These are phyloP conservation scores for Pueraria montana DNA, from an alignment of 306 rosid genomes.

Conservation along the genomic window DNA sequence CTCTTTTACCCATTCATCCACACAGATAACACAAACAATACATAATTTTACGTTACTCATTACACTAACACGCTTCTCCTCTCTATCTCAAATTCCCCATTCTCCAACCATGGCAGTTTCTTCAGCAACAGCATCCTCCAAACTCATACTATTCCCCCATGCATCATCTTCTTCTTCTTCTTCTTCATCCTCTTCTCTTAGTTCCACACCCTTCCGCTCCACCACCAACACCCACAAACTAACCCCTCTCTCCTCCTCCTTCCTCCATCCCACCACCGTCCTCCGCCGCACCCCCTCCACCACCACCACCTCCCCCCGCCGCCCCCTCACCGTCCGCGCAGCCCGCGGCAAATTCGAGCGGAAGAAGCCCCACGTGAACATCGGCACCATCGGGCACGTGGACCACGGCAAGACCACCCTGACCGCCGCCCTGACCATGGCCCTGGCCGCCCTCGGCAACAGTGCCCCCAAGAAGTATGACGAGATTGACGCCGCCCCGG, in stretches of 20 bases:
- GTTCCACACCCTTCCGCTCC: conserved; percentile 56
- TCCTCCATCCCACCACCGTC: conserved; percentile 69
- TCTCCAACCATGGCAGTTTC: conserved; percentile 61
- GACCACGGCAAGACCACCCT: conserved; percentile 97
- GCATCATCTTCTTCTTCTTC: conserved; percentile 37
- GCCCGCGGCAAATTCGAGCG: conserved; percentile 90
- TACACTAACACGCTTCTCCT: neutral
- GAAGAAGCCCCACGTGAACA: conserved; percentile 87
- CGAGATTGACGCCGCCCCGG: conserved; percentile 92
- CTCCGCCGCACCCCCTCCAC: conserved; percentile 62
- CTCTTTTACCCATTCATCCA: neutral
- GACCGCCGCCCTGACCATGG: conserved; percentile 94
- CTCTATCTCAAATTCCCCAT: too few species aligned
- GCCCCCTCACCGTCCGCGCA: conserved; percentile 70
- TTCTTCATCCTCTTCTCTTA: conserved; percentile 27
- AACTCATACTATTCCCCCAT: conserved; percentile 49
- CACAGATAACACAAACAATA: neutral
- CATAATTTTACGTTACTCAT: neutral
- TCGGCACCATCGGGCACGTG: conserved; percentile 93
- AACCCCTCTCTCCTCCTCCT: conserved; percentile 68
- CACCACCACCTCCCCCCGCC: conserved; percentile 24
- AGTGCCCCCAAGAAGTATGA: conserved; percentile 81
- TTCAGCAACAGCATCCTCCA: conserved; percentile 58
- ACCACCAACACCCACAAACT: conserved; percentile 40
- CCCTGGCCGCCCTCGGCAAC: conserved; percentile 70